phyloP scores from a whole-genome alignment of 495 filamentous ascomycete genomes.

The Umbilicaria muhlenbergii region DNA sequence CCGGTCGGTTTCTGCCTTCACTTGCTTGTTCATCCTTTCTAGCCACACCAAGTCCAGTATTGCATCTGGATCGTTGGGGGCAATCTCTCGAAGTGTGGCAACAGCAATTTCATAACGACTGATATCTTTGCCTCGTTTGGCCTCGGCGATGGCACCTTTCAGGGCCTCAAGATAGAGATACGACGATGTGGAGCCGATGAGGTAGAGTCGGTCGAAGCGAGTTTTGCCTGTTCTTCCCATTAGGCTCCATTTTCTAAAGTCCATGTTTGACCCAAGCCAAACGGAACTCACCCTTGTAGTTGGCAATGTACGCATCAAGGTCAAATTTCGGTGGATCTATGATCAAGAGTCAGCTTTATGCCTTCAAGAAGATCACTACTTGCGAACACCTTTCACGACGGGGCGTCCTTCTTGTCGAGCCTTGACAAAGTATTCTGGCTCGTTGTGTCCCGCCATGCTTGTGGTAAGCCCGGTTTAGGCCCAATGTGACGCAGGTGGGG shows the following conservation, averaged over 20 bases:
- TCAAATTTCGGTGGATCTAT: slow-evolving; percentile 79
- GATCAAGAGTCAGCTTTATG: neutral
- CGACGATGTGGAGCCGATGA: slow-evolving; percentile 66
- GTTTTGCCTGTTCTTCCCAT: slow-evolving; percentile 40
- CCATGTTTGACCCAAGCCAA: neutral
- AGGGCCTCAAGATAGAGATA: slow-evolving; percentile 68
- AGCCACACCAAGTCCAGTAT: slow-evolving; percentile 55
- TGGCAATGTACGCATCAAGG: slow-evolving; percentile 79
- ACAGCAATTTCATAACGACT: slow-evolving; percentile 54
- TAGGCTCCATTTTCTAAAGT: slow-evolving; percentile 1
- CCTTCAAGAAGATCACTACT: neutral
- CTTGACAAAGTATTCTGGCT: slow-evolving; percentile 8
- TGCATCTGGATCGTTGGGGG: slow-evolving; percentile 53
- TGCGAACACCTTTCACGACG: slow-evolving; percentile 7
- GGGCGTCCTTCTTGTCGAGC: slow-evolving; percentile 9
- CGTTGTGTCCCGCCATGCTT: neutral
- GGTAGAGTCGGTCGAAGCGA: slow-evolving; percentile 60
- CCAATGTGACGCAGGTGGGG: too few species aligned
- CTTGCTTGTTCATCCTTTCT: slow-evolving; percentile 39
- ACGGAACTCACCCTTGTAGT: slow-evolving; percentile 57
- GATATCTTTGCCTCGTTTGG: slow-evolving; percentile 59
- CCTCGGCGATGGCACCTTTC: slow-evolving; percentile 57
- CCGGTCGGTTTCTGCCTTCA: slow-evolving; percentile 50
- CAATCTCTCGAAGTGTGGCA: slow-evolving; percentile 42
- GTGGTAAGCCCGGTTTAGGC: too few species aligned